Evolutionary conservation across 140 eudicot species (phyloP), one percentile per base, ranked within the genome.

Genomic region (Cichorium intybus): DNA sequence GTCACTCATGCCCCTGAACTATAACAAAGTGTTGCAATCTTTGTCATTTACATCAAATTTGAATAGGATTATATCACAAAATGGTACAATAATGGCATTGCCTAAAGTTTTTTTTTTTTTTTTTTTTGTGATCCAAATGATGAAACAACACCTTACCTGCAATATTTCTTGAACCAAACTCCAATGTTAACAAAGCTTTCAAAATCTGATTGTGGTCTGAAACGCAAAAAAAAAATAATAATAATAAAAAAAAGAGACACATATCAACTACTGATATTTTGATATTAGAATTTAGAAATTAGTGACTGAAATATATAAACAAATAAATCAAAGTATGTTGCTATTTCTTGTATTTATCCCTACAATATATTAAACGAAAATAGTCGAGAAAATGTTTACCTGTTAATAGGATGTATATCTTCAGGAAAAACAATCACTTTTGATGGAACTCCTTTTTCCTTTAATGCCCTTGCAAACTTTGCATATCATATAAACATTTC

Each of bases 181-280:
- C 94, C 99, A 56, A 88, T 78, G 48, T 93, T 93, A 18, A 93
- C 87, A 63, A 81, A 93, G 97, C 97, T 89, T 68, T 93, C 99
- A 20, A 79, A 93, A 64, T 93, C 99, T 12, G 99, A 85, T 75
- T 93, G 99, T 6, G 97, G 99, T 33, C 97, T 93, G 94, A 88
- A 79, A 76, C 46, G 65, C 50, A 43, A 22, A 53, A 56, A 47
- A 43, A n/a, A n/a, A n/a, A n/a, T n/a, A n/a, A n/a, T n/a, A n/a
- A n/a, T n/a, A n/a, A n/a, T n/a, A n/a, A n/a, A n/a, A n/a, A n/a
- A n/a, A n/a, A n/a, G n/a, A n/a, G n/a, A 64, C 28, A 48, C 24
- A 43, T n/a, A 22, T 57, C 5, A 71, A 20, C 14, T 0, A 14
- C 18, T 41, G 17, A 41, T 41, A 41, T 12, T 14, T 12, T 41